Conservation (phyloP, 768 basidiomycete genomes). For the Calvatia gigantea region DNA sequence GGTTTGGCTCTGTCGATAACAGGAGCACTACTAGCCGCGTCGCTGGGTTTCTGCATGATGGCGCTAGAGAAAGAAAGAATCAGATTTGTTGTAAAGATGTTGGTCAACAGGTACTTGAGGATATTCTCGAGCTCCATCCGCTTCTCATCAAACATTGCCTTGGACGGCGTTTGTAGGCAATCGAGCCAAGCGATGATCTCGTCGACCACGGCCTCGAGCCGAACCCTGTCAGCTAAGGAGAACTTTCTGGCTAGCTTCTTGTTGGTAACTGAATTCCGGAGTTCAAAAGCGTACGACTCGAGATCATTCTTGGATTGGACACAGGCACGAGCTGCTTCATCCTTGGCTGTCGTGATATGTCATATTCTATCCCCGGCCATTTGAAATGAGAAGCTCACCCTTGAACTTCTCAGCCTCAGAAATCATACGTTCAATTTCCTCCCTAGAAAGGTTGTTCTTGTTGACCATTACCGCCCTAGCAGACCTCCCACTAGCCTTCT, state of each 20-base stretch:
- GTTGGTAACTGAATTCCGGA: conserved; percentile 84
- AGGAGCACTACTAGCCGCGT: conserved; percentile 61
- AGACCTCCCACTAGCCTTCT: conserved; percentile 90
- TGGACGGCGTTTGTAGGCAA: conserved; percentile 80
- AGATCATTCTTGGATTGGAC: conserved; percentile 87
- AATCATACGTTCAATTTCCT: conserved; percentile 96
- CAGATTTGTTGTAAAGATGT: not conserved
- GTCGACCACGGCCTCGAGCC: conserved; percentile 77
- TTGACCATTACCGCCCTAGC: conserved; percentile 94
- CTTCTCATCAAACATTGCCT: conserved; percentile 90
- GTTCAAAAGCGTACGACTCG: conserved; percentile 94
- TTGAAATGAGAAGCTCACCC: no score
- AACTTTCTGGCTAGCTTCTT: conserved; percentile 88
- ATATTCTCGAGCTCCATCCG: conserved; percentile 90
- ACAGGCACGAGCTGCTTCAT: conserved; percentile 80
- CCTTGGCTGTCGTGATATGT: conserved; percentile 54
- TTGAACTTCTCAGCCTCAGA: conserved; percentile 91
- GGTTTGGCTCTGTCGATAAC: no score
- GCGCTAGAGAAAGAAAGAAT: conserved; percentile 28
- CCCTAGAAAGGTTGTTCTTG: conserved; percentile 85
- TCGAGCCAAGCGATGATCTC: conserved; percentile 88
- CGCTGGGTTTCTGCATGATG: conserved; percentile 74
- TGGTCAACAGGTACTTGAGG: conserved; percentile 45
- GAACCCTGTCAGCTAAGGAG: conserved; percentile 78
- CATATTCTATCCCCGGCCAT: no score